phyloP scores from a whole-genome alignment of 1,284 basidiomycete species.

The Fomitopsis pinicola region DNA sequence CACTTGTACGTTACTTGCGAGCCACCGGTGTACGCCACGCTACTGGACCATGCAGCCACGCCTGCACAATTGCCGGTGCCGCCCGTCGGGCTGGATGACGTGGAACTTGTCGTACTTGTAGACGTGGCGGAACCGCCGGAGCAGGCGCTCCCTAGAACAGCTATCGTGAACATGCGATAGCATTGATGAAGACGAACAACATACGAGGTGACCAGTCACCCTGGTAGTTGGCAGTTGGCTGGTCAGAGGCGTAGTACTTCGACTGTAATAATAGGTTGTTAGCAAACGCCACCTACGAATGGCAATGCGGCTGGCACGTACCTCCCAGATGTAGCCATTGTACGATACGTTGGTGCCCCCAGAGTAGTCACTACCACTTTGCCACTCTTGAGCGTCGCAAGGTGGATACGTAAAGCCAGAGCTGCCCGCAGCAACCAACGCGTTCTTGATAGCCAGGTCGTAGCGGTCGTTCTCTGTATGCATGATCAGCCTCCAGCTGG shows the following conservation, averaged over 20 bases:
- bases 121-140: conserved; percentile 22
- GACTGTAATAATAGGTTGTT: conserved; percentile 33
- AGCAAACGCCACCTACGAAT: not conserved
- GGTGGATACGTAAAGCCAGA: conserved; percentile 63
- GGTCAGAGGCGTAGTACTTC: conserved; percentile 51
- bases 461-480: conserved; percentile 52
- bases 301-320: conserved; percentile 19
- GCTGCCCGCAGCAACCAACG: conserved; percentile 55
- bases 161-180: conserved; percentile 2
- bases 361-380: conserved; percentile 45
- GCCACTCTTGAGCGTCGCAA: conserved; percentile 53
- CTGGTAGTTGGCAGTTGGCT: conserved; percentile 46
- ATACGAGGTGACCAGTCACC: conserved; percentile 63
- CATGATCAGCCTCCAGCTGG: not conserved
- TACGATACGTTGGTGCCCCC: conserved; percentile 52
- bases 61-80: conserved; percentile 39
- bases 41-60: conserved; percentile 48
- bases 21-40: conserved; percentile 44
- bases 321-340: conserved; percentile 64
- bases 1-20: conserved; percentile 45
- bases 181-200: conserved; percentile 16
- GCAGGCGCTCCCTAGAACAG: conserved; percentile 51
- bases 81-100: conserved; percentile 24
- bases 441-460: conserved; percentile 58
- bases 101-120: conserved; percentile 16